A percentile compares a stretch with the other conserved stretches of the same genome.
These are phyloP conservation scores for Podospora tetraspora DNA, from an alignment of 495 filamentous ascomycete species.

Conservation along the genomic window DNA sequence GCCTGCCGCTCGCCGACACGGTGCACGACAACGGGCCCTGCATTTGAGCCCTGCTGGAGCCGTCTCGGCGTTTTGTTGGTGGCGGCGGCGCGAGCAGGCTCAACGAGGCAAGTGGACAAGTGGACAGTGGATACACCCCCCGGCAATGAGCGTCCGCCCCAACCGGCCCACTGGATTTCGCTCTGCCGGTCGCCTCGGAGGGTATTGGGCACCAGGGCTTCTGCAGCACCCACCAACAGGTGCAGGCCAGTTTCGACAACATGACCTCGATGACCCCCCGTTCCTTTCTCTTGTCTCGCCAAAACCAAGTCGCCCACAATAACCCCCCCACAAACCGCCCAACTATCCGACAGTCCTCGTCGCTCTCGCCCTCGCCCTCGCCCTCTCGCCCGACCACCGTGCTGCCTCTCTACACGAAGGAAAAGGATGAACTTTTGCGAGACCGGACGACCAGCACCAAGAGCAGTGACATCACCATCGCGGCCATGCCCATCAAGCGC, in stretches of 20 bases:
- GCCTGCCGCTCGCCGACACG: constrained; percentile 19
- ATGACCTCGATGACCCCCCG: constrained; percentile 37
- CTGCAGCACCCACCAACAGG: too few species aligned
- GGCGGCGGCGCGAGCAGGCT: background rate
- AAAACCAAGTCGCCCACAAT: constrained; percentile 14
- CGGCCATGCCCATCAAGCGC: constrained; percentile 28
- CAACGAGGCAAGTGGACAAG: background rate
- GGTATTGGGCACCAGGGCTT: constrained; percentile 6
- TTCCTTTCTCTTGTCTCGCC: constrained; percentile 33
- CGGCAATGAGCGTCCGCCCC: constrained; percentile 22
- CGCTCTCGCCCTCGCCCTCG: background rate
- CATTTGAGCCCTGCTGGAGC: background rate
- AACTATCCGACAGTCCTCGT: background rate
- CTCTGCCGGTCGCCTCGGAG: constrained; percentile 1
- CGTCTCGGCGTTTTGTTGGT: background rate
- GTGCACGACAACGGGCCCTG: constrained; percentile 3
- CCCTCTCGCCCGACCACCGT: background rate
- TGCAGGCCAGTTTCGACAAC: too few species aligned
- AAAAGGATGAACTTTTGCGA: constrained; percentile 30
- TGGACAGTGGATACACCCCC: constrained; percentile 10
- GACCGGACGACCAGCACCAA: constrained; percentile 12
- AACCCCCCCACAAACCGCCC: constrained; percentile 1
- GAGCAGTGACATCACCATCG: constrained; percentile 10
- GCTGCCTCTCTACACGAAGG: constrained; percentile 4
- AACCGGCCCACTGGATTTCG: constrained; percentile 13